Base-by-base conservation (phyloP, 495 filamentous ascomycete genomes). In the Pseudomonodictys pantanalensis region DNA sequence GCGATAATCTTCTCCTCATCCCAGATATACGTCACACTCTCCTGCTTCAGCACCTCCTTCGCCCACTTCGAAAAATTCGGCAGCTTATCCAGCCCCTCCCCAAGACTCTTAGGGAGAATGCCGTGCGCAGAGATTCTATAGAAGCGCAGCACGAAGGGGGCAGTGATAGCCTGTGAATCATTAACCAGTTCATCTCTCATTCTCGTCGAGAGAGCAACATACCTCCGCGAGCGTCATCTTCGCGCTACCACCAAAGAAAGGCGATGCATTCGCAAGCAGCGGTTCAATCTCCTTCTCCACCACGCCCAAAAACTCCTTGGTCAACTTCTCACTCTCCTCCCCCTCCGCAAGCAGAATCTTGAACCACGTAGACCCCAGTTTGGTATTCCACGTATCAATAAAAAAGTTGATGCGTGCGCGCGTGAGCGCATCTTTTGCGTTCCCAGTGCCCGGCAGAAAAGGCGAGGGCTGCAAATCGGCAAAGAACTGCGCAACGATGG, bases 161-260 rank as follows among this genome's bases (percentile, higher is more conserved):
- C 89, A 0, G 81, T 83, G 41, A 85, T 76, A 30, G 85, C 82
- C 83, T 84, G 54, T 42, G 10, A 26, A 17, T n/a, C 45, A 22
- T 23, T 39, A 39, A 28, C 47, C 11, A 50, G 52, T 15, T 30
- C 33, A 11, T 4, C 28, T n/a, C n/a, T 38, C 18, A 18, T 7
- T 9, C 1, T 3, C 35, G 18, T 7, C 5, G 15, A 30, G 3
- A 26, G 41, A n/a, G 22, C 22, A 15, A 56, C 77, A 60, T 74
- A 91, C 90, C 83, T 95, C 91, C 12, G 83, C 91, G 26, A 90
- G 73, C 1, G 89, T 92, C 30, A 92, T 64, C 67, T 81, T 85
- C 48, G 85, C 76, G 52, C 83, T 86, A 0, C 90, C 91, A n/a
- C 85, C 86, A 73, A 93, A 96, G 75, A 87, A 95, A 0, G 90